Evolutionary conservation across 192 early-diverging fungal species (phyloP), one percentile per base, ranked within the genome.

Genomic region (Gaertneriomyces sp.): DNA sequence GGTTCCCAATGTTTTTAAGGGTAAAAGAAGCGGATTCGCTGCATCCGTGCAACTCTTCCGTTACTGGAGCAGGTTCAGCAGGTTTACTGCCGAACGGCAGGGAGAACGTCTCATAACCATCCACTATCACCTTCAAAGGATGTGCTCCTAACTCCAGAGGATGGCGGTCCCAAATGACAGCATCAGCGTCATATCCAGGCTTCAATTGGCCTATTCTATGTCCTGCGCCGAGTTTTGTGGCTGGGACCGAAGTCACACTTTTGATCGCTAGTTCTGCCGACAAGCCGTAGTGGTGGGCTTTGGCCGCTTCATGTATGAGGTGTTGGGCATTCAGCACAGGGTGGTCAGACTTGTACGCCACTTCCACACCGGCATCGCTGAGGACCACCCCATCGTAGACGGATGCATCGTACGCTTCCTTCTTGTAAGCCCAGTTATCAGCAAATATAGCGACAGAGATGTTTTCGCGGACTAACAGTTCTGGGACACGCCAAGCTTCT

Each of bases 291-390:
- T 90, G 80, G 51, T 74, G 75, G 0, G 86, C 83, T 59, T 88
- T 87, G 14, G 89, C 86, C 14, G 91, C 90, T 58, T 93, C 90
- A 66, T 82, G 89, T 9, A 88, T 74, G n/a, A 93, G 74, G 53
- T 88, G 73, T 74, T 89, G 78, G 10, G 86, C 73, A 68, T 91
- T 90, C 19, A 86, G 52, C 45, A 91, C 87, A 8, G 90, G 90
- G 69, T 93, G 91, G 65, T 93, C 90, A 53, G 76, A 81, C 70
- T 91, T 93, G 61, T 87, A 81, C 3, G 88, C 85, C 20, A 93
- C 89, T 42, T 83, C 61, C 39, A 93, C 87, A 7, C 88, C 87
- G 7, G 85, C 86, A 7, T 89, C 83, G 7, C 71, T 50, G 43
- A 93, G 62, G 40, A 87, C 84, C 60, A 80, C 77, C 4, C 86